These are phyloP conservation scores for Penicillium italicum DNA, from an alignment of 2,329 filamentous ascomycete species.

Conservation along the genomic window DNA sequence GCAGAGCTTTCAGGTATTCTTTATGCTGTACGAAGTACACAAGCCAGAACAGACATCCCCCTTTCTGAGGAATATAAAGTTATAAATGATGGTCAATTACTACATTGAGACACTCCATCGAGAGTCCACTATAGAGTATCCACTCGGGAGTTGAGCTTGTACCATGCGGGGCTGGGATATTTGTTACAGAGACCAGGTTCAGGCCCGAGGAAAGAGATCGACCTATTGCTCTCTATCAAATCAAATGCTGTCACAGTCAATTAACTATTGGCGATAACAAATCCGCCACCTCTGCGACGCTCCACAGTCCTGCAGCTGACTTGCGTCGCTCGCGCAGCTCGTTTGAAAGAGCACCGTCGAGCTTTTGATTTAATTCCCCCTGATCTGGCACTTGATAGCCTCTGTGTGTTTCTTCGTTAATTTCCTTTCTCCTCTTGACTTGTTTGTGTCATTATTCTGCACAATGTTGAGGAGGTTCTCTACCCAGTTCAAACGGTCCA, in stretches of 20 bases:
- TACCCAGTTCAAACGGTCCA: constrained; percentile 37
- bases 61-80: constrained; percentile 7
- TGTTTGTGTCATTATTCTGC: constrained; percentile 13
- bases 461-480: constrained; percentile 43
- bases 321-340: constrained; percentile 20
- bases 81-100: constrained; percentile 19
- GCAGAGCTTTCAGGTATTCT: background rate
- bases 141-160: constrained; percentile 14
- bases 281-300: constrained; percentile 19
- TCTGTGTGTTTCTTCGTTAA: background rate
- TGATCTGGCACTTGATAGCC: constrained; percentile 13
- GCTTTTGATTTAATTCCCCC: constrained; percentile 15
- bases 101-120: constrained; percentile 9
- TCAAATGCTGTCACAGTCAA: constrained; percentile 20
- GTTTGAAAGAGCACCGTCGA: constrained; percentile 19
- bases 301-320: constrained; percentile 26
- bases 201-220: constrained; percentile 14
- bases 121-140: constrained; percentile 4
- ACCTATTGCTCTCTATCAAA: constrained; percentile 17
- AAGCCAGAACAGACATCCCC: background rate
- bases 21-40: background rate
- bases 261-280: constrained; percentile 28
- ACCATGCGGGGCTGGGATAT: constrained; percentile 20
- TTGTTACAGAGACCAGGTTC: constrained; percentile 5
- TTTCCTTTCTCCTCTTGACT: constrained; percentile 3